These are phyloP conservation scores for Ramaria sp. DNA, from an alignment of 768 basidiomycete species.

Conservation along the genomic window DNA sequence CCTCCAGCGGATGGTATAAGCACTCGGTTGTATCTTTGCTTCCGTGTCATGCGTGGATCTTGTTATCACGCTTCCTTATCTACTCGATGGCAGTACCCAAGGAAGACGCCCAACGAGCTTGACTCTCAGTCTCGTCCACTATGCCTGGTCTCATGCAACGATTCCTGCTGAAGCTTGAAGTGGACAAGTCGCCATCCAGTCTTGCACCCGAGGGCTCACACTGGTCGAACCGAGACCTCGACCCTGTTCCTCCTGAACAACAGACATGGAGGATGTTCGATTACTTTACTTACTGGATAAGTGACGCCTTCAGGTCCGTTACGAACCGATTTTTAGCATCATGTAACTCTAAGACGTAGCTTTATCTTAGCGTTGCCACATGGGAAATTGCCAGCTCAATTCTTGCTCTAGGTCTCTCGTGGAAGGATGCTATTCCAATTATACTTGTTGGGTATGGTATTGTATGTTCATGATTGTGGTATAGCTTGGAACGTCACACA, in stretches of 20 bases:
- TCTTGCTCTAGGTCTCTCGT: conserved; percentile 65
- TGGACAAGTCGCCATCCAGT: conserved; percentile 2
- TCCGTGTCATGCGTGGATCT: too few relatives aligned
- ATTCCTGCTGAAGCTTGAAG: conserved; percentile 3
- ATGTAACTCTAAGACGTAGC: conserved; percentile 15
- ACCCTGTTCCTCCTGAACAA: conserved; percentile 49
- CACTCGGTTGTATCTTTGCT: too few relatives aligned
- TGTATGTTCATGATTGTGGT: not conserved
- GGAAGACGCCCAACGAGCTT: too few relatives aligned
- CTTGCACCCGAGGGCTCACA: not conserved
- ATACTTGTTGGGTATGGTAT: not conserved
- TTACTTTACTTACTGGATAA: conserved; percentile 50
- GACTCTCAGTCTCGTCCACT: not conserved
- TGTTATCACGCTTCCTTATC: too few relatives aligned
- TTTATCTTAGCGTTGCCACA: conserved; percentile 18
- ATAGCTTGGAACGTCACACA: not conserved
- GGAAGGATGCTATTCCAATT: conserved; percentile 27
- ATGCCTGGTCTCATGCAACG: not conserved
- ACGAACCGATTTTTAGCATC: conserved; percentile 15
- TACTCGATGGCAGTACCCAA: too few relatives aligned
- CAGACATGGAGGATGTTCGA: conserved; percentile 63
- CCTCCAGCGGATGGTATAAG: too few relatives aligned
- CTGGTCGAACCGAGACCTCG: conserved; percentile 29
- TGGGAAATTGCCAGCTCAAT: conserved; percentile 67
- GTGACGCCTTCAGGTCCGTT: conserved; percentile 15